These are phyloP conservation scores for Rosellinia necatrix DNA, from an alignment of 2,329 filamentous ascomycete species.

Conservation along the genomic window DNA sequence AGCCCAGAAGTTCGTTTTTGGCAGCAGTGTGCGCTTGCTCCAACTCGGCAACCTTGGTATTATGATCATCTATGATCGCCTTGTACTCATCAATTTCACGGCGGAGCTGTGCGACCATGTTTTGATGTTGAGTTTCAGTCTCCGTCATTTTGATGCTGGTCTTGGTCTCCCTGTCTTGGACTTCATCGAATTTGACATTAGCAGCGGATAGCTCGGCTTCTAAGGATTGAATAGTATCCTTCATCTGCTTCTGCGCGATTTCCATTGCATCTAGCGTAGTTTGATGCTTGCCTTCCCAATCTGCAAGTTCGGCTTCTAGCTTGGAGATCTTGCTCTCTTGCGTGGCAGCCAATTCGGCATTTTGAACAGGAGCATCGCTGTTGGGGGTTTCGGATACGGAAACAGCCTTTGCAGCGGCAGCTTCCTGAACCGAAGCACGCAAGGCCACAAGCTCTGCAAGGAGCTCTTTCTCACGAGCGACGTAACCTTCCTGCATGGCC, in stretches of 20 bases:
- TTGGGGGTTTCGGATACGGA: slow-evolving; percentile 34
- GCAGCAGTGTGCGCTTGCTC: slow-evolving; percentile 72
- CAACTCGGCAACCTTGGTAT: slow-evolving; percentile 71
- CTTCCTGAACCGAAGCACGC: slow-evolving; percentile 57
- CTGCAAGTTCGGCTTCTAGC: slow-evolving; percentile 72
- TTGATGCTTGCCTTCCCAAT: slow-evolving; percentile 79
- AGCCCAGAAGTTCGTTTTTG: slow-evolving; percentile 69
- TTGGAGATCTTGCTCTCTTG: slow-evolving; percentile 64
- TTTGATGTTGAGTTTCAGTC: slow-evolving; percentile 59
- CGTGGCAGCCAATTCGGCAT: slow-evolving; percentile 41
- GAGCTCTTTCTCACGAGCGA: slow-evolving; percentile 76
- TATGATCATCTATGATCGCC: slow-evolving; percentile 69
- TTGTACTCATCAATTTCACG: slow-evolving; percentile 83
- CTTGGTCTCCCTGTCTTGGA: slow-evolving; percentile 46
- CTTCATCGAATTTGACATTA: slow-evolving; percentile 54
- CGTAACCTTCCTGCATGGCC: slow-evolving; percentile 72
- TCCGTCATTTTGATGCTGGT: slow-evolving; percentile 53
- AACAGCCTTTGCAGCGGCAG: slow-evolving; percentile 27
- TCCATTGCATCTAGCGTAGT: slow-evolving; percentile 72
- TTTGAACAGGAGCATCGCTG: slow-evolving; percentile 38
- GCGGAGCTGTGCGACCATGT: slow-evolving; percentile 66
- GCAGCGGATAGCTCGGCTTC: slow-evolving; percentile 63
- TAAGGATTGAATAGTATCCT: slow-evolving; percentile 72
- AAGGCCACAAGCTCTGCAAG: slow-evolving; percentile 72
- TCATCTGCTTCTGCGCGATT: slow-evolving; percentile 72